phyloP scores from a whole-genome alignment of 202 grass and related monocot genomes.

The Cymbopogon flexuosus region DNA sequence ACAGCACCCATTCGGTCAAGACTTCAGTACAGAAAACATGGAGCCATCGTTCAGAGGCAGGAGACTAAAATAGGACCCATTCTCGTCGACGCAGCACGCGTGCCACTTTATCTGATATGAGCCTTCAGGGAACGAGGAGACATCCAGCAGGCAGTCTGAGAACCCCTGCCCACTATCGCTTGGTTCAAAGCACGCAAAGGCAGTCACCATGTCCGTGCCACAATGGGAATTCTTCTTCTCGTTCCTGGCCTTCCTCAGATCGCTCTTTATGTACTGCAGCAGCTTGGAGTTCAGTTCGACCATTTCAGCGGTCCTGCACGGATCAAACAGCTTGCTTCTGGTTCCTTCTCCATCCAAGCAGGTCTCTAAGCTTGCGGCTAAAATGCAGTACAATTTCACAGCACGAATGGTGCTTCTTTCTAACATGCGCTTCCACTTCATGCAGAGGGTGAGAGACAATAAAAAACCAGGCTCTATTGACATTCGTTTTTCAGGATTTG shows the following conservation, averaged over 20 bases:
- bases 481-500: conserved; percentile 32
- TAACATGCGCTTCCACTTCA: conserved; percentile 63
- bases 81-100: conserved; percentile 46
- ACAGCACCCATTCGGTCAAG: not conserved
- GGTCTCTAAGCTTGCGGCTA: conserved; percentile 41
- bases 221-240: conserved; percentile 5
- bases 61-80: conserved; percentile 50
- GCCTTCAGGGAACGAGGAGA: conserved; percentile 55
- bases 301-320: conserved; percentile 37
- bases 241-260: conserved; percentile 1
- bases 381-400: conserved; percentile 60
- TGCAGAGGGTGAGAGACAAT: conserved; percentile 66
- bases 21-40: conserved; percentile 48
- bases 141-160: conserved; percentile 57
- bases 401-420: conserved; percentile 21
- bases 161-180: conserved; percentile 53
- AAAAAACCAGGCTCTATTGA: conserved; percentile 51
- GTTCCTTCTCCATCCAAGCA: conserved; percentile 22
- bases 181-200: conserved; percentile 44
- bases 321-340: conserved; percentile 39
- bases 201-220: conserved; percentile 27
- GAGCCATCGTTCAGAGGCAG: conserved; percentile 57
- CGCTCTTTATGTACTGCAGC: conserved; percentile 41
- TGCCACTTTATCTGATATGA: conserved; percentile 73
- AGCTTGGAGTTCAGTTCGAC: conserved; percentile 48